Conservation (phyloP, 345 rosid genomes). For the Noccaea caerulescens region DNA sequence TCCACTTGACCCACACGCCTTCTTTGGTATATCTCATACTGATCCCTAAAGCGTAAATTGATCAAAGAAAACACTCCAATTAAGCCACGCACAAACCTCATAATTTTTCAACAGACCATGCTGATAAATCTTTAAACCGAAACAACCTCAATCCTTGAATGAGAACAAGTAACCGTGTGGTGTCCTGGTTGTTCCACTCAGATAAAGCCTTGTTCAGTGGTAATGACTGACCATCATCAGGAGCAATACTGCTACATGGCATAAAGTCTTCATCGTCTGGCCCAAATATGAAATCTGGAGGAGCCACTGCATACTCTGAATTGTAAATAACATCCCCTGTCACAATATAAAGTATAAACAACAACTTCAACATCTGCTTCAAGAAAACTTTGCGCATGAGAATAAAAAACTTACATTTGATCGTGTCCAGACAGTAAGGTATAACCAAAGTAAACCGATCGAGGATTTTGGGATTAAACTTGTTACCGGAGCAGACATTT, state of each 20-base stretch:
- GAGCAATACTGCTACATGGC: conserved; percentile 46
- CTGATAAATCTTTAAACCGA: not conserved
- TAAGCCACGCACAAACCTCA: not conserved
- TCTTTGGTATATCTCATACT: conserved; percentile 64
- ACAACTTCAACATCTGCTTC: not conserved
- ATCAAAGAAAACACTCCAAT: not conserved
- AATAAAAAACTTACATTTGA: conserved; percentile 64
- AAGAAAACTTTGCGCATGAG: not conserved
- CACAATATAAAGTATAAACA: conserved; percentile 4
- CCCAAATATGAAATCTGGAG: conserved; percentile 90
- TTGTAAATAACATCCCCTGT: conserved; percentile 91
- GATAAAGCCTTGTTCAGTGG: conserved; percentile 48
- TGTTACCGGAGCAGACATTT: conserved; percentile 81
- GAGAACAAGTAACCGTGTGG: conserved; percentile 60
- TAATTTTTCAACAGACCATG: not conserved
- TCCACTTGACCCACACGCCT: conserved; percentile 74
- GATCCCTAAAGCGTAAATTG: conserved; percentile 55
- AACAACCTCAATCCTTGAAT: conserved; percentile 75
- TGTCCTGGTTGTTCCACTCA: conserved; percentile 78
- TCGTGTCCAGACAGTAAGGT: conserved; percentile 81
- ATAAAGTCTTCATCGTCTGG: conserved; percentile 78
- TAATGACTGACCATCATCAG: conserved; percentile 45
- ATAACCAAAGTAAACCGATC: conserved; percentile 92
- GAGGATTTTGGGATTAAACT: conserved; percentile 53
- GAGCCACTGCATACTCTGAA: conserved; percentile 66